phyloP scores from a whole-genome alignment of 768 basidiomycete genomes.

The Asterophora parasitica region DNA sequence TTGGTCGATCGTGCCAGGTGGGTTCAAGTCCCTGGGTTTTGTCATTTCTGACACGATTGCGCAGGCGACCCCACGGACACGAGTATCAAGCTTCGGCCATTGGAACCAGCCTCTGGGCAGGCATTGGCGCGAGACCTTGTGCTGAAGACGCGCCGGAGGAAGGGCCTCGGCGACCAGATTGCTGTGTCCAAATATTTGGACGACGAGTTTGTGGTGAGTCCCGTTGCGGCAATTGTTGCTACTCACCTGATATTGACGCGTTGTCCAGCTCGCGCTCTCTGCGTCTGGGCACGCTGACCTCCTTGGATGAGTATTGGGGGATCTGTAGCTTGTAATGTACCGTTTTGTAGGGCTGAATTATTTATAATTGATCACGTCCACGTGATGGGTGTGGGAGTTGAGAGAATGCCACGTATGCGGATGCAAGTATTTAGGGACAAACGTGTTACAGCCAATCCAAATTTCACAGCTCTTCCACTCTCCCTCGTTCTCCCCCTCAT shows the following conservation, averaged over 20 bases:
- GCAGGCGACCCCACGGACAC: conserved; percentile 97
- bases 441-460: conserved; percentile 12
- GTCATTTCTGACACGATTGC: conserved; percentile 9
- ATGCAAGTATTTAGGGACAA: conserved; percentile 32
- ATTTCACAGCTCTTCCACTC: conserved; percentile 26
- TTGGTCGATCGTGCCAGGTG: conserved; percentile 97
- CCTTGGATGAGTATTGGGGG: conserved; percentile 44
- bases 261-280: conserved; percentile 75
- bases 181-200: conserved; percentile 97
- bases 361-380: conserved; percentile 20
- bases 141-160: conserved; percentile 92
- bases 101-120: conserved; percentile 97
- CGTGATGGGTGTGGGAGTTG: conserved; percentile 39
- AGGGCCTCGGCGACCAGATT: conserved; percentile 95
- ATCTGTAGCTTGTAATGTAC: conserved; percentile 6
- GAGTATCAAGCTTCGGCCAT: conserved; percentile 89
- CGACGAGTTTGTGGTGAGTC: conserved; percentile 88
- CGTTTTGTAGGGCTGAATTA: not conserved
- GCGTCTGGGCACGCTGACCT: conserved; percentile 96
- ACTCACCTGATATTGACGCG: conserved; percentile 7
- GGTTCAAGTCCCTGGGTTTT: conserved; percentile 26
- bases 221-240: conserved; percentile 8
- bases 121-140: conserved; percentile 92
- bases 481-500: conserved; percentile 33
- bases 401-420: conserved; percentile 41